Evolutionary conservation across 208 protist genomes (phyloP), one percentile per base, ranked within the genome.

Genomic region (Crithidia thermophila): DNA sequence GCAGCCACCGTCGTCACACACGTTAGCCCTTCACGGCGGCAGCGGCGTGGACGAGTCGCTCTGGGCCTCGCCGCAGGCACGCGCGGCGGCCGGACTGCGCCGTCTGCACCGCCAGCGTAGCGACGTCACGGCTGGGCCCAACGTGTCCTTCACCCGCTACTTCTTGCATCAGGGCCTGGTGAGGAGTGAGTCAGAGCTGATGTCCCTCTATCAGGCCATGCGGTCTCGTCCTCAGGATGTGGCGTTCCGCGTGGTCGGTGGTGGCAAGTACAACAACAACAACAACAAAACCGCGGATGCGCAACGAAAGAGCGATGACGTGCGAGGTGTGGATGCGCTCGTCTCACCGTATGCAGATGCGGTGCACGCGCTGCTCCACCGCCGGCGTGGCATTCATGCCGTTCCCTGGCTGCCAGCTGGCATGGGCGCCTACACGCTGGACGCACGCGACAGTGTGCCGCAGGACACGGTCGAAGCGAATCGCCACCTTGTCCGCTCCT

Each of bases 91-190:
- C 3, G 79, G 67, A 0, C 49, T 92, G 9, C 75, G 58, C 21
- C 58, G 73, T 0, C 65, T 94, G 33, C 72, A 77, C 40, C 72
- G 53, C 11, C 58, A 66, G 13, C 83, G 84, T 16, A 69, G 76
- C 37, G 37, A 66, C 27, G 30, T 60, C 21, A 78, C 69, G 4
- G 72, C 82, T n/a, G 67, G 77, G 9, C 90, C 90, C 20, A 93
- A 88, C 59, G 53, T 74, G 3, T 91, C 90, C 45, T 94, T 95
- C 57, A 72, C 75, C 31, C 90, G 90, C 33, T 95, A 93, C 72
- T 92, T 94, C 55, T 36, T 90, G 14, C 77, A 68, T 46, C 90
- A 95, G 53, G 74, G 81, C 4, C 39, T 95, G 50, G 90, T 95
- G 46, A 27, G 60, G 0, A 67, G 74, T 43, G 87, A 95, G 56